phyloP scores from a whole-genome alignment of 78 protist species.

The slime mould (Dictyostelium discoideum) region dicty_2.7 NC_007089.4:463501-464000 shows the following conservation, averaged over 20 bases:
- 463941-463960: slow-evolving; percentile 60
- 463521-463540: slow-evolving; percentile 70
- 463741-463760: slow-evolving; percentile 68
- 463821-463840: neutral
- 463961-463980: slow-evolving; percentile 64
- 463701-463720: slow-evolving; percentile 61
- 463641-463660: neutral
- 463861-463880: slow-evolving; percentile 26
- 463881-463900: slow-evolving; percentile 50
- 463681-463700: neutral
- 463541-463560: slow-evolving; percentile 63
- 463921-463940: slow-evolving; percentile 61
- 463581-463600: slow-evolving; percentile 30
- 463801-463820: slow-evolving; percentile 1
- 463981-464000: slow-evolving; percentile 37
- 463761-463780: slow-evolving; percentile 49
- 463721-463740: slow-evolving; percentile 40
- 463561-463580: slow-evolving; percentile 45
- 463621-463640: neutral
- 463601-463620: slow-evolving; percentile 63
- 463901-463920: slow-evolving; percentile 69
- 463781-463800: slow-evolving; percentile 32
- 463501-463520: slow-evolving; percentile 21
- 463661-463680: neutral
- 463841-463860: slow-evolving; percentile 15